These are phyloP conservation scores for Paecilomyces variotii DNA, from an alignment of 2,329 filamentous ascomycete species.

Conservation along the genomic window DNA sequence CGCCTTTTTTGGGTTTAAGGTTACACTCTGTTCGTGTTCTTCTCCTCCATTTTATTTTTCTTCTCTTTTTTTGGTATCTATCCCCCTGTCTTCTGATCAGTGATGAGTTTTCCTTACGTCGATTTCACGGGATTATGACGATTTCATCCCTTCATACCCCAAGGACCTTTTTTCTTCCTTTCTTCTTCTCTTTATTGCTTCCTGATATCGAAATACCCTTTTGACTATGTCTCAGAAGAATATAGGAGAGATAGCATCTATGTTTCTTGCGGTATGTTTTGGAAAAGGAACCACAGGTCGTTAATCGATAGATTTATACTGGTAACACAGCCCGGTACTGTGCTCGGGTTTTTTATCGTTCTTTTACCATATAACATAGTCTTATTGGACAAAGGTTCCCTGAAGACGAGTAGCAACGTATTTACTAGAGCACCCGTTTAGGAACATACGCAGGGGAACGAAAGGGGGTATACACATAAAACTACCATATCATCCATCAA, in stretches of 20 bases:
- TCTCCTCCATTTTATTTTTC: constrained; percentile 7
- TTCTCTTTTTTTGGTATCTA: constrained; percentile 1
- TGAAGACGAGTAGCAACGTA: background rate
- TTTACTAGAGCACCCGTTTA: background rate
- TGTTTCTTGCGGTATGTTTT: background rate
- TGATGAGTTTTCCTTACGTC: background rate
- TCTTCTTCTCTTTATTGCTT: background rate
- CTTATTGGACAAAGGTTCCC: background rate
- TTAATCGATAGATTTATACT: background rate
- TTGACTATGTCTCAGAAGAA: background rate
- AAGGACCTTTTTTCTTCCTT: background rate
- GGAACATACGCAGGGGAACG: background rate
- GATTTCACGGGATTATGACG: background rate
- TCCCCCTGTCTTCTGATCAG: background rate
- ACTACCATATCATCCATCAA: background rate
- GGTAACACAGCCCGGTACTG: background rate
- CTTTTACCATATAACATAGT: background rate
- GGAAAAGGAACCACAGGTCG: background rate
- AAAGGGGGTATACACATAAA: background rate
- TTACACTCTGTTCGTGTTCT: background rate
- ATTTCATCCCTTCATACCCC: background rate
- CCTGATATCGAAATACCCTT: background rate
- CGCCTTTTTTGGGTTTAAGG: background rate
- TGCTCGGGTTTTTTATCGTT: background rate
- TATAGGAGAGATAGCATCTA: background rate